Conservation (phyloP, 2,329 filamentous ascomycete genomes). For the Penicillium sp. region DNA sequence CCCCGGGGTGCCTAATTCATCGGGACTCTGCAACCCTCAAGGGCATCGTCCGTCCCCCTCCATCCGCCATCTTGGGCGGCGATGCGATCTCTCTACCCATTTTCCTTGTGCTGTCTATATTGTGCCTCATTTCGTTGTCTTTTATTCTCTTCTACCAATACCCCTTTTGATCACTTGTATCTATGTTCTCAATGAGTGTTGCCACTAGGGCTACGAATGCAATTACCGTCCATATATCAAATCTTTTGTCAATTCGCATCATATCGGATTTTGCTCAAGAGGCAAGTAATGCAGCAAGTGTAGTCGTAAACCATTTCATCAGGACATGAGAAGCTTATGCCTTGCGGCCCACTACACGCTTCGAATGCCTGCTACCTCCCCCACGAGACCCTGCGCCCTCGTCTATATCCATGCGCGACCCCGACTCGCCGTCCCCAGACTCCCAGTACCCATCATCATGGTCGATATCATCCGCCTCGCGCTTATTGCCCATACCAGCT, state of each 20-base stretch:
- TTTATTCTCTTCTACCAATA: slow-evolving; percentile 32
- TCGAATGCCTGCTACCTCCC: slow-evolving; percentile 31
- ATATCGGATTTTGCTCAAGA: neutral
- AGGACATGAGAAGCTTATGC: slow-evolving; percentile 16
- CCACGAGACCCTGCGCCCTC: slow-evolving; percentile 31
- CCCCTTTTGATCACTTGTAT: slow-evolving; percentile 31
- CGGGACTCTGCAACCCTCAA: neutral
- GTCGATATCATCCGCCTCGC: slow-evolving; percentile 42
- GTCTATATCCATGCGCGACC: slow-evolving; percentile 42
- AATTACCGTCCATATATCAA: slow-evolving; percentile 4
- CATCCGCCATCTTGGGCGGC: slow-evolving; percentile 7
- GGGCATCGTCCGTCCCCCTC: neutral
- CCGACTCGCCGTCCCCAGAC: slow-evolving; percentile 26
- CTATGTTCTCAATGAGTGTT: slow-evolving; percentile 31
- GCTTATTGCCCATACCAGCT: slow-evolving; percentile 35
- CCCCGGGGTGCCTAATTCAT: neutral
- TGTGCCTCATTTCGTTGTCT: slow-evolving; percentile 11
- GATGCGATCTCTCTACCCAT: slow-evolving; percentile 8
- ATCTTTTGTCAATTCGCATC: slow-evolving; percentile 3
- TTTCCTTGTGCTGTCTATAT: slow-evolving; percentile 24
- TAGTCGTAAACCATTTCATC: slow-evolving; percentile 2
- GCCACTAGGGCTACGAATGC: slow-evolving; percentile 22
- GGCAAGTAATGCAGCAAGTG: neutral
- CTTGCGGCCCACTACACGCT: slow-evolving; percentile 39
- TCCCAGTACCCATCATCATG: slow-evolving; percentile 40